Conservation (phyloP, 2,329 filamentous ascomycete species). For the Aspergillus ibericus region DNA sequence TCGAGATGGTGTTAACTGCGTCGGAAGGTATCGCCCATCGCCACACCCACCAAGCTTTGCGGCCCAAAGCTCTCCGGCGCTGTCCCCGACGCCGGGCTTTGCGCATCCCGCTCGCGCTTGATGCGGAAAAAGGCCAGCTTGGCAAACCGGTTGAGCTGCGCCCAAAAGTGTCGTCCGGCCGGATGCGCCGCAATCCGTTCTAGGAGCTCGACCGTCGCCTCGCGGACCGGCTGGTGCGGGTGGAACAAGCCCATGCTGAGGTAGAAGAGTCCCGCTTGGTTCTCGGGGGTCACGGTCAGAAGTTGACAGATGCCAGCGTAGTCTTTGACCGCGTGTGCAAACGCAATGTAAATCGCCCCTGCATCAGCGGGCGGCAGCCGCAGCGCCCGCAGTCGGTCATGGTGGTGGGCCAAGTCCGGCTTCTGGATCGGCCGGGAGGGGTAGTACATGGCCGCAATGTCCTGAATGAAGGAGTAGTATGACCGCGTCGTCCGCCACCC, state of each 20-base stretch:
- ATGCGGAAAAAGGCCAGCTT: constrained; percentile 82
- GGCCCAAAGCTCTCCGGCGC: constrained; percentile 29
- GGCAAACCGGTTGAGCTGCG: constrained; percentile 78
- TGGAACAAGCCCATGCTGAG: constrained; percentile 89
- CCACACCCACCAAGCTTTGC: constrained; percentile 39
- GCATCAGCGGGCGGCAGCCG: constrained; percentile 74
- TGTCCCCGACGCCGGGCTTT: constrained; percentile 25
- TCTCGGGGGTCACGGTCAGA: constrained; percentile 78
- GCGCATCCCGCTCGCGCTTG: constrained; percentile 59
- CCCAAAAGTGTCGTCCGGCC: constrained; percentile 92
- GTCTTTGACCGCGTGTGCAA: constrained; percentile 71
- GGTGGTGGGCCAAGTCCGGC: constrained; percentile 80
- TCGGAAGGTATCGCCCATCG: constrained; percentile 31
- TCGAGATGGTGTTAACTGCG: constrained; percentile 20
- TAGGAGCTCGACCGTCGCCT: constrained; percentile 74
- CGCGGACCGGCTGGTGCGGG: constrained; percentile 74
- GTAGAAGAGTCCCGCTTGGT: constrained; percentile 86
- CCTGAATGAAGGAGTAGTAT: constrained; percentile 94
- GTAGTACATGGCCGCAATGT: constrained; percentile 42
- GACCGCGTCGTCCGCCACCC: constrained; percentile 94
- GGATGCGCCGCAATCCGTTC: constrained; percentile 83
- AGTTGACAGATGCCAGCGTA: constrained; percentile 86
- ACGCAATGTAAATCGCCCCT: constrained; percentile 79
- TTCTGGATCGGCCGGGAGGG: constrained; percentile 42
- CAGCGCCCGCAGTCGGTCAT: constrained; percentile 83